phyloP scores from a whole-genome alignment of 768 basidiomycete genomes.

The Naganishia vishniacii region DNA sequence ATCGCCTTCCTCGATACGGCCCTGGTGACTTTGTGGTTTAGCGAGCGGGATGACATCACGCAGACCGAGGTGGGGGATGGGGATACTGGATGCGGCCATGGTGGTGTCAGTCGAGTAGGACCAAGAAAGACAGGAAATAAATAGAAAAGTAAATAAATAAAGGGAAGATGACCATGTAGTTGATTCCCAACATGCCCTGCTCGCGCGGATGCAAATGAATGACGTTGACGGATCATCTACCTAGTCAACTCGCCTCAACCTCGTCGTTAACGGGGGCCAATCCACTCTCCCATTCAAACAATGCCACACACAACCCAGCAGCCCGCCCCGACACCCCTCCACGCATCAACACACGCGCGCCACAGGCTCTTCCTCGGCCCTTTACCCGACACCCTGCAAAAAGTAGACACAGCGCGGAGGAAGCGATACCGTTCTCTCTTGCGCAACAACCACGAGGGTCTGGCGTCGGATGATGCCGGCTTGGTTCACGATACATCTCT shows the following conservation, averaged over 20 bases:
- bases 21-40: neutral
- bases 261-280: neutral
- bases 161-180: too few species aligned
- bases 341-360: neutral
- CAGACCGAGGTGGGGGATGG: neutral
- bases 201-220: neutral
- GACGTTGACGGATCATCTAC: neutral
- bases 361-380: conserved; percentile 17
- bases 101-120: too few species aligned
- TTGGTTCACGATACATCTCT: neutral
- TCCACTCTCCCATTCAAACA: neutral
- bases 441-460: too few species aligned
- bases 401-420: neutral
- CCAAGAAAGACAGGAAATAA: too few species aligned
- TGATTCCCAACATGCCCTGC: too few species aligned
- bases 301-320: neutral
- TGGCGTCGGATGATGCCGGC: too few species aligned
- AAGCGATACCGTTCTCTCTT: neutral
- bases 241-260: neutral
- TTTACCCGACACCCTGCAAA: neutral
- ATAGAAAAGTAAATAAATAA: too few species aligned
- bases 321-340: neutral
- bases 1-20: conserved; percentile 1
- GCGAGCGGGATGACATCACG: neutral
- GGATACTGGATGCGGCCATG: conserved; percentile 8